These are phyloP conservation scores for Dendrobium nobile DNA, from an alignment of 106 monocot genomes.

Conservation along the genomic window DNA sequence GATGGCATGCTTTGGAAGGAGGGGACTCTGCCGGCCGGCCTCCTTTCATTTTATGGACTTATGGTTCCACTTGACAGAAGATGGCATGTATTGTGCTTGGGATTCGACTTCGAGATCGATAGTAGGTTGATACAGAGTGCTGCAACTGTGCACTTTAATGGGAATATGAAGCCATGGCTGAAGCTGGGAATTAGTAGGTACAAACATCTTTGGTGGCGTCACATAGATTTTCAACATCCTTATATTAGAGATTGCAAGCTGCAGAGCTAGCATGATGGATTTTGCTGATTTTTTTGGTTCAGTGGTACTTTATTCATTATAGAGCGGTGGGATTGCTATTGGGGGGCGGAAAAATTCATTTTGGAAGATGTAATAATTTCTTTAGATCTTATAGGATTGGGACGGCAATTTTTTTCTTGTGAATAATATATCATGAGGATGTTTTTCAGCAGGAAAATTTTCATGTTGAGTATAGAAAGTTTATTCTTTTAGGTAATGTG, in stretches of 20 bases:
- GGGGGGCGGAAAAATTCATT: too few species aligned
- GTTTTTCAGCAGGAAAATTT: too few species aligned
- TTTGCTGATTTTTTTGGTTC: too few species aligned
- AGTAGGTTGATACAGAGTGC: slow-evolving; percentile 45
- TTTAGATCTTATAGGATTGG: too few species aligned
- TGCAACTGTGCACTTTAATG: slow-evolving; percentile 40
- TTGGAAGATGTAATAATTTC: too few species aligned
- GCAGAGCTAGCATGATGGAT: background rate
- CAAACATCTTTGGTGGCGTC: slow-evolving; percentile 24
- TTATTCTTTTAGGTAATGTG: background rate
- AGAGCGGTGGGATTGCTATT: too few species aligned
- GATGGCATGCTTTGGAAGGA: slow-evolving; percentile 29
- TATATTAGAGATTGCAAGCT: background rate
- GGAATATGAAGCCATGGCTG: slow-evolving; percentile 55
- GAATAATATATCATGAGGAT: too few species aligned
- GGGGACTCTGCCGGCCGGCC: slow-evolving; percentile 37
- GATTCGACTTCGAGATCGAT: slow-evolving; percentile 35
- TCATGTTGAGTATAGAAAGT: background rate
- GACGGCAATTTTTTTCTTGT: too few species aligned
- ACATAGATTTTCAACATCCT: slow-evolving; percentile 21
- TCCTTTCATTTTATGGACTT: slow-evolving; percentile 41
- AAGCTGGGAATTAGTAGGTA: slow-evolving; percentile 42
- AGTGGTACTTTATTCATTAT: too few species aligned
- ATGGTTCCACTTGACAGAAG: slow-evolving; percentile 44
- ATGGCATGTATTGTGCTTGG: slow-evolving; percentile 47